Evolutionary conservation across 2,329 filamentous ascomycete species (phyloP), one percentile per base, ranked within the genome.

Genomic region (Stachybotrys chartarum): DNA sequence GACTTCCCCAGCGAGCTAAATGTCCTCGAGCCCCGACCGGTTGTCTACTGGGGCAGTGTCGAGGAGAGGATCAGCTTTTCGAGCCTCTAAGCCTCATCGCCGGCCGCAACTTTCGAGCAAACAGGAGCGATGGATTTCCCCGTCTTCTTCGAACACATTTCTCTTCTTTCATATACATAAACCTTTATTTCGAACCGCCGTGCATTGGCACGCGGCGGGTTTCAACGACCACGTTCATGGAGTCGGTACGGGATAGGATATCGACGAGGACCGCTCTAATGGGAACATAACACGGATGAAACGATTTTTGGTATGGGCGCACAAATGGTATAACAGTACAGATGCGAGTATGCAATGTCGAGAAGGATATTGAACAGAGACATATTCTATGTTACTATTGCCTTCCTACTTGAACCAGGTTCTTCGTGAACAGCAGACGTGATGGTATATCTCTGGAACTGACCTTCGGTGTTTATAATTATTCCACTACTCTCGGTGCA

Each of bases 11-110:
- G 72, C 53, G 81, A 81, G 62, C 72, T 85, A 8, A 75, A 73
- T 61, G 72, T 86, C 17, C 75, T 86, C 30, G 83, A 86, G 69
- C 83, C 83, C 2, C 72, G 83, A 48, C 83, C 83, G 11, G 75
- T 84, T 42, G 80, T 84, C 54, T 85, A 84, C 70, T 86, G 82
- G 78, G 81, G 79, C 60, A 81, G 83, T 45, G 68, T 86, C 51
- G 83, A 85, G 69, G 83, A 85, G 71, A 75, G 81, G 53, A 82
- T 85, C 66, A 72, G 73, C 48, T 71, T 69, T 18, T 69, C 76
- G 51, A 60, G 55, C 57, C 51, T 42, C 47, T 55, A 48, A 48
- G 45, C 17, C 16, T n/a, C 45, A n/a, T 47, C 17, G 45, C 11
- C n/a, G 18, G 14, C 14, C 24, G 24, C 24, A 24, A 2, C 24